These are phyloP conservation scores for Dactylellina parvicollis DNA, from an alignment of 2,329 filamentous ascomycete genomes.

Conservation along the genomic window DNA sequence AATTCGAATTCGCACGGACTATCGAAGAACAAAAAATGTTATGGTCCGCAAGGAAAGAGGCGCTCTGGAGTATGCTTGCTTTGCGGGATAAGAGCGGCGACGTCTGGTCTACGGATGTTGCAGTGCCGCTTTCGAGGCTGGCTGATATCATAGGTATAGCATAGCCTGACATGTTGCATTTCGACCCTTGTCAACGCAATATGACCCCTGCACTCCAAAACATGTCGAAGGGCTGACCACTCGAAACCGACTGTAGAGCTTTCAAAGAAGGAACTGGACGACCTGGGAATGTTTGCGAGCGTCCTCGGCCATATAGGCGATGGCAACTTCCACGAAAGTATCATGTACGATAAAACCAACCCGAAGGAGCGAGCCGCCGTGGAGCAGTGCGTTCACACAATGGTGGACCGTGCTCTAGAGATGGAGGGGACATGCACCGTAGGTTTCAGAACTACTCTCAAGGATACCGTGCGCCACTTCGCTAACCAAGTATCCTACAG, in stretches of 20 bases:
- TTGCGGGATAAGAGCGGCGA: constrained; percentile 70
- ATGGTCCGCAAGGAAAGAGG: constrained; percentile 85
- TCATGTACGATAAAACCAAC: constrained; percentile 81
- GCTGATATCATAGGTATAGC: constrained; percentile 73
- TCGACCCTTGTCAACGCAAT: constrained; percentile 24
- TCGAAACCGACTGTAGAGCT: constrained; percentile 68
- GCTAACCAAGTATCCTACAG: constrained; percentile 55
- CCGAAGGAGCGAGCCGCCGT: constrained; percentile 77
- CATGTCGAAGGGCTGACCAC: constrained; percentile 11
- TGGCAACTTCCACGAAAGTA: constrained; percentile 92
- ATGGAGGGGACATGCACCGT: constrained; percentile 91
- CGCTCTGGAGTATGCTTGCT: constrained; percentile 81
- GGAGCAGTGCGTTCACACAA: constrained; percentile 83
- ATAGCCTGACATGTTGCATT: constrained; percentile 41
- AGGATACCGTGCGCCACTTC: constrained; percentile 1
- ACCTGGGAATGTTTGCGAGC: constrained; percentile 84
- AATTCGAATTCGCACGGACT: constrained; percentile 79
- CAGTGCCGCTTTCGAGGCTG: constrained; percentile 79
- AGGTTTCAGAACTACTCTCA: constrained; percentile 16
- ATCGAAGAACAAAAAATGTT: constrained; percentile 77
- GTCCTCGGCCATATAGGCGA: constrained; percentile 91
- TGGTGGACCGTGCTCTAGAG: constrained; percentile 87
- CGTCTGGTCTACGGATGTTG: constrained; percentile 87
- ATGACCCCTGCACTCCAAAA: not conserved
- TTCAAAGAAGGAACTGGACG: constrained; percentile 88